Evolutionary conservation across 768 basidiomycete species (phyloP).

Genomic region (Calocybe cyanea): DNA sequence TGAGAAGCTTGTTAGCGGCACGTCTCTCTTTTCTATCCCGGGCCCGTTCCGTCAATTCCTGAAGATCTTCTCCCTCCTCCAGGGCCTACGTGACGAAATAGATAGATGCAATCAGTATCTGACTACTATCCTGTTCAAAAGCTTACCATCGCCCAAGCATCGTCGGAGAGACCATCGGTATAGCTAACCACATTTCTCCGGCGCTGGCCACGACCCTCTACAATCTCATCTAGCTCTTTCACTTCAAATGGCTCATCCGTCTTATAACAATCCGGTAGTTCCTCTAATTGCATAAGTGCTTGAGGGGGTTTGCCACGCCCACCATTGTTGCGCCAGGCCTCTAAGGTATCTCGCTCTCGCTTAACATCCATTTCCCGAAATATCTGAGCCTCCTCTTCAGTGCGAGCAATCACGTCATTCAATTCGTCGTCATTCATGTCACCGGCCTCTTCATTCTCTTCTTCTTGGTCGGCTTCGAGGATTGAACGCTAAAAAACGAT

Average conservation of each 20-base stretch:
- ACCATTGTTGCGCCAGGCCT: slow-evolving; percentile 68
- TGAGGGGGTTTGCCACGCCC: slow-evolving; percentile 75
- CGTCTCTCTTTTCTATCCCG: slow-evolving; percentile 66
- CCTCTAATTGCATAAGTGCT: slow-evolving; percentile 78
- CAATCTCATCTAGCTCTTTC: slow-evolving; percentile 54
- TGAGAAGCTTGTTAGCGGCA: slow-evolving; percentile 52
- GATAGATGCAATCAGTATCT: slow-evolving; percentile 5
- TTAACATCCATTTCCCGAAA: slow-evolving; percentile 84
- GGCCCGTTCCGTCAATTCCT: slow-evolving; percentile 64
- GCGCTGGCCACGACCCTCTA: slow-evolving; percentile 84
- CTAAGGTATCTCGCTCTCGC: slow-evolving; percentile 64
- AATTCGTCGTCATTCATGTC: slow-evolving; percentile 95
- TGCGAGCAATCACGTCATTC: slow-evolving; percentile 87
- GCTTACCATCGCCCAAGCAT: slow-evolving; percentile 84
- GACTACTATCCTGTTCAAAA: not conserved
- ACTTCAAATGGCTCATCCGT: slow-evolving; percentile 75
- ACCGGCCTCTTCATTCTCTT: slow-evolving; percentile 85
- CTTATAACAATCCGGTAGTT: slow-evolving; percentile 91
- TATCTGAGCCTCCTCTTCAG: slow-evolving; percentile 68
- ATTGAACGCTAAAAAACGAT: slow-evolving; percentile 66
- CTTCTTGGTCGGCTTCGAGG: slow-evolving; percentile 85
- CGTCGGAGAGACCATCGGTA: slow-evolving; percentile 91
- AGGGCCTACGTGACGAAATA: slow-evolving; percentile 45
- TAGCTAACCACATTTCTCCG: slow-evolving; percentile 84
- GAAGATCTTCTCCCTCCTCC: slow-evolving; percentile 78